Evolutionary conservation across 2,329 filamentous ascomycete genomes (phyloP).

Genomic region (Didymella sp.): DNA sequence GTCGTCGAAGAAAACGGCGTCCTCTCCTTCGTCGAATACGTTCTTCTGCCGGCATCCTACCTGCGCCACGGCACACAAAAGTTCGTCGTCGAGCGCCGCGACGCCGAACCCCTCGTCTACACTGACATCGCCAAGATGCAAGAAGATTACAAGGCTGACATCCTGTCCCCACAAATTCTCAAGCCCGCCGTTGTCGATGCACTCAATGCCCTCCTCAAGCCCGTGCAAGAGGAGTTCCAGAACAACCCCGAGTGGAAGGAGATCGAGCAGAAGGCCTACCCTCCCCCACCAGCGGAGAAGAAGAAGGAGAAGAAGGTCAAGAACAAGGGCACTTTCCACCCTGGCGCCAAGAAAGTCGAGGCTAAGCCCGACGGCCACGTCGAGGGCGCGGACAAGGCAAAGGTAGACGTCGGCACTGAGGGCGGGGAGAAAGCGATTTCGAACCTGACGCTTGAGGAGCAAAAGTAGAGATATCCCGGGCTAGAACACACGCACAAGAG

Average conservation of each 20-base stretch:
- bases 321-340: slow-evolving; percentile 73
- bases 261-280: slow-evolving; percentile 80
- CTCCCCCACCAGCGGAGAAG: slow-evolving; percentile 65
- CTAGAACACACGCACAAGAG: too few relatives aligned
- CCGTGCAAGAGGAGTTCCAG: slow-evolving; percentile 77
- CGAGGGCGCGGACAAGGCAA: slow-evolving; percentile 52
- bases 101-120: slow-evolving; percentile 81
- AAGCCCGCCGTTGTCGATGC: slow-evolving; percentile 83
- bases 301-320: slow-evolving; percentile 76
- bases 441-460: slow-evolving; percentile 42
- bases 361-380: slow-evolving; percentile 56
- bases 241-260: slow-evolving; percentile 80
- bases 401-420: slow-evolving; percentile 52
- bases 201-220: slow-evolving; percentile 74
- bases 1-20: slow-evolving; percentile 85
- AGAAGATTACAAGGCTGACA: slow-evolving; percentile 79
- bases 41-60: slow-evolving; percentile 79
- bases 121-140: slow-evolving; percentile 75
- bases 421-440: slow-evolving; percentile 44
- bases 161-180: slow-evolving; percentile 84
- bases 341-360: slow-evolving; percentile 50
- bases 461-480: slow-evolving; percentile 18
- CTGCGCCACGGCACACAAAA: slow-evolving; percentile 62
- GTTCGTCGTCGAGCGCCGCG: slow-evolving; percentile 72
- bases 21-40: slow-evolving; percentile 83